phyloP scores from a whole-genome alignment of 306 rosid species.

The Citrullus colocynthis region DNA sequence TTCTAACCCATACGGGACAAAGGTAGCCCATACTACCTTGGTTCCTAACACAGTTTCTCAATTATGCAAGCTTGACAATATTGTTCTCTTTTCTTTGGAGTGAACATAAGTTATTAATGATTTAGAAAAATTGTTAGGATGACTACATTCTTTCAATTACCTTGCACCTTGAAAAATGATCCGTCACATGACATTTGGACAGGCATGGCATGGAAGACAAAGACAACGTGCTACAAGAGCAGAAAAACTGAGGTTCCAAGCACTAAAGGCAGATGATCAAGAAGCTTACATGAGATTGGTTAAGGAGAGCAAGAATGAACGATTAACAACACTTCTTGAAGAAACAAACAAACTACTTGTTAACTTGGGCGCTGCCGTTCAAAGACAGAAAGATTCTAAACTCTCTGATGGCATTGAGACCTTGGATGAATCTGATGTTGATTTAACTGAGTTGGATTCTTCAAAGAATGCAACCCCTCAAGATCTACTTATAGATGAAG shows the following conservation, averaged over 20 bases:
- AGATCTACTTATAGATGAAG: conserved; percentile 58
- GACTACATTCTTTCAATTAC: neutral
- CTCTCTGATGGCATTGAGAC: conserved; percentile 59
- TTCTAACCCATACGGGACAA: too few relatives aligned
- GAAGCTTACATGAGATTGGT: conserved; percentile 99
- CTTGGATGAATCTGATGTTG: conserved; percentile 73
- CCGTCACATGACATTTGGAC: conserved; percentile 7
- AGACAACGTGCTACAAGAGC: conserved; percentile 92
- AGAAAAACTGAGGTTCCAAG: conserved; percentile 97
- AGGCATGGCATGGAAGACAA: conserved; percentile 99
- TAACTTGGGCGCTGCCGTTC: conserved; percentile 99
- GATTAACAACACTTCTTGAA: conserved; percentile 84
- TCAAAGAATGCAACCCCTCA: conserved; percentile 48
- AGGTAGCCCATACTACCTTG: too few relatives aligned
- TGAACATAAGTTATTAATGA: neutral
- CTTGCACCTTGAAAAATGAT: neutral
- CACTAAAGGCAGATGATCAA: conserved; percentile 97
- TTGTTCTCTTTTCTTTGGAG: neutral
- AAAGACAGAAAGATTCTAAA: conserved; percentile 90
- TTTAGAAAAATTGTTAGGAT: neutral
- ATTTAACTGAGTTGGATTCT: conserved; percentile 56
- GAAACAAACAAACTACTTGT: conserved; percentile 94
- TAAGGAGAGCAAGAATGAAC: conserved; percentile 95
- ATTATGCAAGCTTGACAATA: neutral
- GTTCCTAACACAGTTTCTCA: too few relatives aligned